A percentile compares a stretch with the other conserved stretches of the same genome.
Evolutionary conservation across 169 alveolate genomes (phyloP).

Genomic region (Plasmodium ovale): DNA sequence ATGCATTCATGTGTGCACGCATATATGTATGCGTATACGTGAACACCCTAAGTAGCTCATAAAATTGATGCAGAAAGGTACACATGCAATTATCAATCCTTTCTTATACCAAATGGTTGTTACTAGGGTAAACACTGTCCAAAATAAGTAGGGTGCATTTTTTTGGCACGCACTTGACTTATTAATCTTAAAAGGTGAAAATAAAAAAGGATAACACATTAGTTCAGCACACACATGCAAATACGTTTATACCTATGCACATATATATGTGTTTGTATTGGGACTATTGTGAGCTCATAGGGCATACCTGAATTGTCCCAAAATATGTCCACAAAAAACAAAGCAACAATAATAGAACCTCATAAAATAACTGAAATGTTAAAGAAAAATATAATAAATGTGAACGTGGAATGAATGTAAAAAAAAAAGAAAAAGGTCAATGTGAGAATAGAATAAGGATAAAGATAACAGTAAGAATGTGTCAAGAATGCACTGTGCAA

Average conservation of each 20-base stretch:
- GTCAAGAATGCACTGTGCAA: too few relatives aligned
- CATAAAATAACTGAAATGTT: slow-evolving; percentile 29
- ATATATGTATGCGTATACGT: background rate
- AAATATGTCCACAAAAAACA: slow-evolving; percentile 67
- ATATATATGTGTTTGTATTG: background rate
- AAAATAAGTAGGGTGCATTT: slow-evolving; percentile 49
- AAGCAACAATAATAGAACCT: slow-evolving; percentile 52
- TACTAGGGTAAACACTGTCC: slow-evolving; percentile 70
- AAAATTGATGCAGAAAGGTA: background rate
- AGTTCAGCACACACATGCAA: background rate
- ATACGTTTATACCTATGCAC: background rate
- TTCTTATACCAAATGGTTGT: slow-evolving; percentile 53
- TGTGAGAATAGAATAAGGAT: too few relatives aligned
- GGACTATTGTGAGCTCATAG: background rate
- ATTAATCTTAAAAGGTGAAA: slow-evolving; percentile 35
- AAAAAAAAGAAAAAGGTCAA: too few relatives aligned
- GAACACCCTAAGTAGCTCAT: background rate
- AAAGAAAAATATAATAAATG: background rate
- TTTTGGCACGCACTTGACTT: slow-evolving; percentile 64
- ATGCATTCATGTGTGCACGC: background rate
- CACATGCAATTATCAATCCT: background rate
- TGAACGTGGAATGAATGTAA: background rate
- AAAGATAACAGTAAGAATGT: too few relatives aligned
- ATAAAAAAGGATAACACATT: slow-evolving; percentile 18
- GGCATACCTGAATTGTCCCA: slow-evolving; percentile 69